Conservation (phyloP, 768 basidiomycete species). For the Psilocybe subaeruginosa region DNA sequence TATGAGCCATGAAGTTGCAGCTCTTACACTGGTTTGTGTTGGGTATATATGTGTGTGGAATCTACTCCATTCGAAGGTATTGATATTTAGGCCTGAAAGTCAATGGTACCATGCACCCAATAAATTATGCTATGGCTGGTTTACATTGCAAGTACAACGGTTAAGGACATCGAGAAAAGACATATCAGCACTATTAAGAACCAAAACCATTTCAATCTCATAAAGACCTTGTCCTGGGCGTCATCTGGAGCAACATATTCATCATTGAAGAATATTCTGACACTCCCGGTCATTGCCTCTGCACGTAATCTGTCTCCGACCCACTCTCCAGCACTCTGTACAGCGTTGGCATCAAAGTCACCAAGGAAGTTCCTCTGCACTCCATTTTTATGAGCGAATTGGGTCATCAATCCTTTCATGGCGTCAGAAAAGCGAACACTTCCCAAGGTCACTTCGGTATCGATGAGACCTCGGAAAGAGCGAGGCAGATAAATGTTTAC, state of each 20-base stretch:
- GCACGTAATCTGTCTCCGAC: not conserved
- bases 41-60: too few relatives aligned
- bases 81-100: too few relatives aligned
- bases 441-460: slow-evolving; percentile 27
- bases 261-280: slow-evolving; percentile 2
- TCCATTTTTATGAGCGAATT: slow-evolving; percentile 32
- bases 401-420: slow-evolving; percentile 23
- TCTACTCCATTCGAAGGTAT: too few relatives aligned
- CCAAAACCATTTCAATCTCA: not conserved
- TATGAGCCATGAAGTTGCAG: too few relatives aligned
- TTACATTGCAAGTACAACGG: too few relatives aligned
- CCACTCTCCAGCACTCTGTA: slow-evolving; percentile 4
- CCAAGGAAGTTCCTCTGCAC: slow-evolving; percentile 37
- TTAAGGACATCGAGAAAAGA: too few relatives aligned
- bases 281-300: not conserved
- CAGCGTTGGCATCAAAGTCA: slow-evolving; percentile 19
- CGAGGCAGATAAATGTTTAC: slow-evolving; percentile 2
- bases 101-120: too few relatives aligned
- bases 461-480: slow-evolving; percentile 27
- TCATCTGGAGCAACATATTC: not conserved
- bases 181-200: not conserved
- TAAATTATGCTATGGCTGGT: too few relatives aligned
- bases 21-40: too few relatives aligned
- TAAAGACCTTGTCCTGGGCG: not conserved
- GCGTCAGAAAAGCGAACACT: slow-evolving; percentile 29